phyloP scores from a whole-genome alignment of 495 filamentous ascomycete genomes.

The Cairneyella variabilis region DNA sequence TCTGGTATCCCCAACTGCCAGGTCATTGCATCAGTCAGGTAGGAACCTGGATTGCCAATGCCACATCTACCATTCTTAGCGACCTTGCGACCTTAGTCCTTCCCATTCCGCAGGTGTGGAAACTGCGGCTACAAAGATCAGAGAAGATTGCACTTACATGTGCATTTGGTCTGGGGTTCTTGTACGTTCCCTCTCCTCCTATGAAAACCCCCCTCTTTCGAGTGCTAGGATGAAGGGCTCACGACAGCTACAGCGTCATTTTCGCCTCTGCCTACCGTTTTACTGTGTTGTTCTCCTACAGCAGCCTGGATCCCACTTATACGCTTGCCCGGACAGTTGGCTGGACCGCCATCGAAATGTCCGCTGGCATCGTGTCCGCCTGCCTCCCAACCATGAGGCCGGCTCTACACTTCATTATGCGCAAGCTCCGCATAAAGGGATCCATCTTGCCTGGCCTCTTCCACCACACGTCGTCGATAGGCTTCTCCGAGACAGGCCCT shows the following conservation, averaged over 20 bases:
- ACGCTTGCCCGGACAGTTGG: slow-evolving; percentile 36
- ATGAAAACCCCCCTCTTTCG: too few relatives aligned
- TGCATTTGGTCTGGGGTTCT: slow-evolving; percentile 28
- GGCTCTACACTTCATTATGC: slow-evolving; percentile 19
- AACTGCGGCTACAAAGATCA: slow-evolving; percentile 22
- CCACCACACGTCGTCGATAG: neutral
- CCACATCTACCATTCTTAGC: slow-evolving; percentile 35
- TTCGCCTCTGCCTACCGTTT: slow-evolving; percentile 32
- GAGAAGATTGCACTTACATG: slow-evolving; percentile 27
- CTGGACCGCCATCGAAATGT: slow-evolving; percentile 44
- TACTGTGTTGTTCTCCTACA: slow-evolving; percentile 36
- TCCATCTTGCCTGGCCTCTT: slow-evolving; percentile 2
- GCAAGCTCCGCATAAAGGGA: slow-evolving; percentile 16
- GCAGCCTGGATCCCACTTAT: slow-evolving; percentile 31
- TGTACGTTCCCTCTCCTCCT: slow-evolving; percentile 20
- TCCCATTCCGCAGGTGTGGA: slow-evolving; percentile 35
- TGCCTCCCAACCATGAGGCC: slow-evolving; percentile 42
- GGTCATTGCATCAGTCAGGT: slow-evolving; percentile 39
- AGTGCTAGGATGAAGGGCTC: too few relatives aligned
- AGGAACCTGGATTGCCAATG: slow-evolving; percentile 37
- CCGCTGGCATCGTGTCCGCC: slow-evolving; percentile 42
- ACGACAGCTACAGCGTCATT: slow-evolving; percentile 16
- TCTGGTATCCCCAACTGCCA: slow-evolving; percentile 34
- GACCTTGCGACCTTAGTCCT: slow-evolving; percentile 38
- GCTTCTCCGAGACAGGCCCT: neutral